These are phyloP conservation scores for Chlorophyllum brunneum DNA, from an alignment of 768 basidiomycete species.

Conservation along the genomic window DNA sequence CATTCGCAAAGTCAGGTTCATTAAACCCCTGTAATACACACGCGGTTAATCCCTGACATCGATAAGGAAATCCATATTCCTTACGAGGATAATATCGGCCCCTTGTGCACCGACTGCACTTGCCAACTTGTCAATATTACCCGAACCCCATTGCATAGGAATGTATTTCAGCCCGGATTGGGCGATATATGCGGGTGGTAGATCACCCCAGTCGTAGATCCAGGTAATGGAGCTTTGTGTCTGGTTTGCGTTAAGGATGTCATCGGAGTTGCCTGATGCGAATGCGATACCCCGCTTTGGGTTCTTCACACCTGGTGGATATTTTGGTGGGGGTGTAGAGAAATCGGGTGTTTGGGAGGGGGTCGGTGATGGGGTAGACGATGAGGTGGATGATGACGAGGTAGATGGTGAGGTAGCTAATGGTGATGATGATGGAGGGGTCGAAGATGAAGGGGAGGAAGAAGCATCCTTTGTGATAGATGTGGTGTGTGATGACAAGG, in stretches of 20 bases:
- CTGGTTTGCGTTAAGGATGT: slow-evolving; percentile 42
- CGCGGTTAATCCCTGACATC: slow-evolving; percentile 27
- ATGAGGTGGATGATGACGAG: not conserved
- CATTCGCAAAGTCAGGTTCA: slow-evolving; percentile 51
- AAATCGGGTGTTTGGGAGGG: slow-evolving; percentile 7
- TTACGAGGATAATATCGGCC: slow-evolving; percentile 45
- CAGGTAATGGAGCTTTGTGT: slow-evolving; percentile 39
- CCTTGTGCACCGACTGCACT: slow-evolving; percentile 39
- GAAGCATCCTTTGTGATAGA: slow-evolving; percentile 7
- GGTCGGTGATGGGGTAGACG: slow-evolving; percentile 5
- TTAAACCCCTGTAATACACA: slow-evolving; percentile 33
- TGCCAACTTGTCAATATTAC: slow-evolving; percentile 33
- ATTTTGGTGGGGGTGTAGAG: slow-evolving; percentile 8
- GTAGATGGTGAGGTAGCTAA: not conserved
- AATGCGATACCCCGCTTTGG: slow-evolving; percentile 45
- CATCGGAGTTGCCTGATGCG: slow-evolving; percentile 35
- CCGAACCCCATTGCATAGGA: slow-evolving; percentile 53
- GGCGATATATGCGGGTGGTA: slow-evolving; percentile 38
- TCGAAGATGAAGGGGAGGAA: slow-evolving; percentile 14
- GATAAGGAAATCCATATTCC: slow-evolving; percentile 10
- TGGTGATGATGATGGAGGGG: slow-evolving; percentile 9
- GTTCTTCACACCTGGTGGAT: slow-evolving; percentile 28
- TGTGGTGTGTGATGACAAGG: not conserved
- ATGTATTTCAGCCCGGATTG: slow-evolving; percentile 42
- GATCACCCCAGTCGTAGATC: slow-evolving; percentile 54